Conservation (phyloP, 2,329 filamentous ascomycete genomes). For the Eutypa lata region DNA sequence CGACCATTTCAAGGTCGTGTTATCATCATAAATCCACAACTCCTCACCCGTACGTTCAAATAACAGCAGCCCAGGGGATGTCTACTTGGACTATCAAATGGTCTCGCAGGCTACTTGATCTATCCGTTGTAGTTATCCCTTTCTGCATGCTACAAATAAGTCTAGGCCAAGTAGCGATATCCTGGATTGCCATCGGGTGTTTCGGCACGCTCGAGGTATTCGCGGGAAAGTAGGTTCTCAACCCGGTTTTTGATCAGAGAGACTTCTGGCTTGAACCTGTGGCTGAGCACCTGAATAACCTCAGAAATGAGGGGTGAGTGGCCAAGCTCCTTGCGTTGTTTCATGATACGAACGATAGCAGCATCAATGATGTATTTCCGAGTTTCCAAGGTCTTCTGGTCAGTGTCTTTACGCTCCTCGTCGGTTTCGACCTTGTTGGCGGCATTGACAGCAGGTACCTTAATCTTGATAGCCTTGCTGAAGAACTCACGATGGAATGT, state of each 20-base stretch:
- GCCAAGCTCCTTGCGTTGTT: conserved; percentile 71
- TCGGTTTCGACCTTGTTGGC: conserved; percentile 81
- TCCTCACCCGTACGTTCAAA: not conserved
- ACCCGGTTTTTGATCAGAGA: conserved; percentile 78
- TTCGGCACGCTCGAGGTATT: conserved; percentile 77
- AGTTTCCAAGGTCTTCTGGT: conserved; percentile 72
- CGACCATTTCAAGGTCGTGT: not conserved
- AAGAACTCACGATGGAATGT: conserved; percentile 78
- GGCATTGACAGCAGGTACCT: conserved; percentile 78
- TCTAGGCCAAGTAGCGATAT: conserved; percentile 69
- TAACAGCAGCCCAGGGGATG: not conserved
- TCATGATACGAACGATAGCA: conserved; percentile 79
- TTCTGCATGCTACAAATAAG: not conserved
- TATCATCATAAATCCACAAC: not conserved
- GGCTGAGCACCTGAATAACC: conserved; percentile 65
- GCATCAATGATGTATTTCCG: conserved; percentile 71
- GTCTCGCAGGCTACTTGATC: not conserved
- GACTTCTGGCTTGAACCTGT: conserved; percentile 73
- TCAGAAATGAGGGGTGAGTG: conserved; percentile 70
- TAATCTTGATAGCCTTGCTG: conserved; percentile 82
- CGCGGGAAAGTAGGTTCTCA: conserved; percentile 71
- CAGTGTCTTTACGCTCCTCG: conserved; percentile 65
- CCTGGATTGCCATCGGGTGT: conserved; percentile 63
- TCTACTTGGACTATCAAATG: not conserved
- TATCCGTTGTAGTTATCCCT: not conserved